Base-by-base conservation (phyloP, 177 flowering plant genomes). In the Tripterygium wilfordii region DNA sequence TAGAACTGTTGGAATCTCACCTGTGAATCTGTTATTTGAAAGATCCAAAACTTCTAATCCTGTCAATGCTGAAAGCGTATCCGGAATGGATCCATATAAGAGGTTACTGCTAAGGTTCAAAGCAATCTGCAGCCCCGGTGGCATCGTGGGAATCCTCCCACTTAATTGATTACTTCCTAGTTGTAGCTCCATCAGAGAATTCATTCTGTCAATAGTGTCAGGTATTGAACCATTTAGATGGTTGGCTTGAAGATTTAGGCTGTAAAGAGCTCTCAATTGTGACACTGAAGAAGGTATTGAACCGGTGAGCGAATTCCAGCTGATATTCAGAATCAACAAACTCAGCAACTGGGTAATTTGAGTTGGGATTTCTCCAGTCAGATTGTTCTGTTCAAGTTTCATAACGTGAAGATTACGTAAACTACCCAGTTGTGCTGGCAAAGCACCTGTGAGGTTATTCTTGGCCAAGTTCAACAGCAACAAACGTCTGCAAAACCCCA, bases 71-170 rank as follows among this genome's bases (percentile, higher is more conserved):
- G 55, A 17, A 8, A 87, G 64, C 14, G 55, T 54, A 0, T 8
- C 36, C 1, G 89, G 89, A 35, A 87, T 81, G 20, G 39, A 30
- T 22, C 89, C 92, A 31, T 60, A 45, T 48, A 87, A 78, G 25
- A 27, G 68, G 60, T 87, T 87, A 48, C 50, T 48, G 57, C 91
- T 83, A 45, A 87, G 75, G 58, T 87, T 81, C 49, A 87, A 69
- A 36, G 79, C 67, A 60, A 79, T 70, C 62, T 69, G 70, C 67
- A 83, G 55, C 0, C 1, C 63, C 2, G 0, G 0, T 10, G 88
- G 91, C 87, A 81, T 60, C 13, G 0, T 14, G 4, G 85, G 86
- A 61, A 87, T 71, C 0, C 4, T 4, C 18, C 87, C 88, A 17
- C 63, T 51, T 4, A 83, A 63, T 18, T 44, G 54, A 48, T 86